Percentiles rank a stretch among this genome's conserved stretches.
Conservation (phyloP, 805 yeast species). For the Candida gorgasii region DNA sequence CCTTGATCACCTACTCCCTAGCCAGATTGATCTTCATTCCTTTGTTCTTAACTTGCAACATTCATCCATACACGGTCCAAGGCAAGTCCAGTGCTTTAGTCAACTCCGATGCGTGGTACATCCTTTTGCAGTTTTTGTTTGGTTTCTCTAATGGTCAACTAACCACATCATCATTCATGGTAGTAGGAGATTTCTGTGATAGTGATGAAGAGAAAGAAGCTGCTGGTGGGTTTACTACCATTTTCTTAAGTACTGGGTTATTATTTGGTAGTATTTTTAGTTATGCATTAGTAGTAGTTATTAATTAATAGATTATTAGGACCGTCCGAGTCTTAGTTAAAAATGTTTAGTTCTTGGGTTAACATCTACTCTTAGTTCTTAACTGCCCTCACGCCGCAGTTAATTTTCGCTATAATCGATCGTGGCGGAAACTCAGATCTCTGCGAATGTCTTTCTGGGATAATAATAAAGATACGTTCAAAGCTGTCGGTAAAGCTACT, state of each 20-base stretch:
- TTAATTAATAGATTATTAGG: no score
- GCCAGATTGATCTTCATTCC: constrained; percentile 65
- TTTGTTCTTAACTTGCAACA: constrained; percentile 67
- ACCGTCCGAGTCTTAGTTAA: neutral
- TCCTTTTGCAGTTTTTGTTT: constrained; percentile 69
- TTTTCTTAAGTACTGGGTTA: constrained; percentile 75
- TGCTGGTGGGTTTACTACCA: constrained; percentile 90
- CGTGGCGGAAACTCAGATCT: no score
- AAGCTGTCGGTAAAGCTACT: constrained; percentile 49
- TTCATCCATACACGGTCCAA: constrained; percentile 36
- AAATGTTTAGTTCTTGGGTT: no score
- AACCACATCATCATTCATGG: constrained; percentile 77
- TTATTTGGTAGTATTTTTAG: constrained; percentile 78
- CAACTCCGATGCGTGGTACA: constrained; percentile 65
- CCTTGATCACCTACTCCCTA: constrained; percentile 55
- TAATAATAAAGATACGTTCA: constrained; percentile 53
- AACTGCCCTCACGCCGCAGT: no score
- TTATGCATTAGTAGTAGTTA: constrained; percentile 55
- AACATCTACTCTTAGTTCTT: no score
- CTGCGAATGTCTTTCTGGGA: constrained; percentile 36
- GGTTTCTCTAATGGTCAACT: constrained; percentile 90
- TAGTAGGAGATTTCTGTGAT: constrained; percentile 59
- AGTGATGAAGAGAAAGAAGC: constrained; percentile 76
- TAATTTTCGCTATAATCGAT: no score
- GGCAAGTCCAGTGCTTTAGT: constrained; percentile 39